phyloP scores from a whole-genome alignment of 2,329 filamentous ascomycete species.

The Pyricularia sp. region DNA sequence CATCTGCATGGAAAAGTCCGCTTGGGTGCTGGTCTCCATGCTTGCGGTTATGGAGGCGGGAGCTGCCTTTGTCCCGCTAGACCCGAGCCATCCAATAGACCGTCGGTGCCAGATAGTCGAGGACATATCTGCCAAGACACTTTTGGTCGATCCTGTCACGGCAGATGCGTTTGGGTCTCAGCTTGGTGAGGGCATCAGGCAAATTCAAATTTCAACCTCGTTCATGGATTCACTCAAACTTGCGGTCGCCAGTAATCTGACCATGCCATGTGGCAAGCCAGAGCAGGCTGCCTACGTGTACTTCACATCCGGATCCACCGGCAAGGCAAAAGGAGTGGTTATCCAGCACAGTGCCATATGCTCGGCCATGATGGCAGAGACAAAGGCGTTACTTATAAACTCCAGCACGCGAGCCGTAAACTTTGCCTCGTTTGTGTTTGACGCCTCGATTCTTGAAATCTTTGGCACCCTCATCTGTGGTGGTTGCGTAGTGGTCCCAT shows the following conservation, averaged over 20 bases:
- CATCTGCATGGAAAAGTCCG: not conserved
- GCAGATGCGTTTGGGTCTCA: not conserved
- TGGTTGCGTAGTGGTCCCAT: slow-evolving; percentile 50
- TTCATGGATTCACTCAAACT: not conserved
- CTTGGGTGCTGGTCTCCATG: not conserved
- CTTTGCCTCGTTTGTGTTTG: slow-evolving; percentile 27
- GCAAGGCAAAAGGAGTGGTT: slow-evolving; percentile 39
- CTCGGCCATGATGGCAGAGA: not conserved
- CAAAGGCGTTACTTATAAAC: not conserved
- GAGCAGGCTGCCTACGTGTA: slow-evolving; percentile 28
- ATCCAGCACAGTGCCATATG: not conserved
- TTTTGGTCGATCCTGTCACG: not conserved
- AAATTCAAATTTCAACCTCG: not conserved
- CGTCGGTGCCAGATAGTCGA: not conserved
- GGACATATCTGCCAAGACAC: not conserved
- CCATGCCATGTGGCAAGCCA: not conserved
- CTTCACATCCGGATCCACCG: slow-evolving; percentile 50
- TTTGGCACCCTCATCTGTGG: slow-evolving; percentile 45
- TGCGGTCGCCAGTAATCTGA: not conserved
- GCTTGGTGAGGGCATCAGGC: not conserved
- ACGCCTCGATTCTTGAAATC: slow-evolving; percentile 39
- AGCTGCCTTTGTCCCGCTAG: not conserved
- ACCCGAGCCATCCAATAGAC: not conserved
- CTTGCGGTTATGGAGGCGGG: not conserved
- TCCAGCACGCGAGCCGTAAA: slow-evolving; percentile 6